A percentile compares a stretch with the other conserved stretches of the same genome.
These are phyloP conservation scores for Panus rudis DNA, from an alignment of 768 basidiomycete genomes.

Conservation along the genomic window DNA sequence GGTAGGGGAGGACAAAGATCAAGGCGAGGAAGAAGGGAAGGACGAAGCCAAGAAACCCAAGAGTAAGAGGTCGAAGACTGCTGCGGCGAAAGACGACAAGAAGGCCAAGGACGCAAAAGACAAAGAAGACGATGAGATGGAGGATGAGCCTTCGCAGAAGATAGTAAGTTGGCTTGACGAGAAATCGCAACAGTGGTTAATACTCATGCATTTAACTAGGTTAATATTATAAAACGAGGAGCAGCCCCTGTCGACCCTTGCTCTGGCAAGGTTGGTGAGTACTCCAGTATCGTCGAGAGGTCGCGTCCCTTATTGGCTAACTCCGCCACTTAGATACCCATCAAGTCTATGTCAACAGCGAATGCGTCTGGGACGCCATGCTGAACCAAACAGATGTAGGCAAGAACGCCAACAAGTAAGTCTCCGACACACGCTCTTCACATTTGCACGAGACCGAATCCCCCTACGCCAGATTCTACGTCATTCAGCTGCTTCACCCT, in stretches of 20 bases:
- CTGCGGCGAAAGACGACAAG: slow-evolving; percentile 13
- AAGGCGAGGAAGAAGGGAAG: slow-evolving; percentile 13
- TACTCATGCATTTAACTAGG: slow-evolving; percentile 18
- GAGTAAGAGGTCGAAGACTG: slow-evolving; percentile 23
- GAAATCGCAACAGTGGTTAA: not conserved
- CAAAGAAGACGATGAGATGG: slow-evolving; percentile 16
- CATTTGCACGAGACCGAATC: not conserved
- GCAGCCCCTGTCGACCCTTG: slow-evolving; percentile 48
- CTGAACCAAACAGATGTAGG: slow-evolving; percentile 54
- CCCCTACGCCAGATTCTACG: slow-evolving; percentile 41
- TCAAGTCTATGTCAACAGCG: slow-evolving; percentile 38
- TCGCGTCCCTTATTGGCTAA: not conserved
- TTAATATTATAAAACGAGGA: slow-evolving; percentile 44
- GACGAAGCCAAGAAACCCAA: slow-evolving; percentile 13
- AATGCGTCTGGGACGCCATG: slow-evolving; percentile 52
- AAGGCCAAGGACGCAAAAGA: slow-evolving; percentile 15
- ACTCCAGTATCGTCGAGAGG: not conserved
- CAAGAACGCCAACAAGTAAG: slow-evolving; percentile 44
- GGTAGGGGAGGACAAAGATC: slow-evolving; percentile 7
- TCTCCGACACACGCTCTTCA: not conserved
- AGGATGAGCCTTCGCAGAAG: slow-evolving; percentile 31
- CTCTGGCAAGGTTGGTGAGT: slow-evolving; percentile 41
- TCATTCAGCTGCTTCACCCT: slow-evolving; percentile 49
- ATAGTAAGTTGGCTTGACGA: slow-evolving; percentile 29
- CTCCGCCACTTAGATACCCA: slow-evolving; percentile 35